These are phyloP conservation scores for Hyparrhenia diplandra DNA, from an alignment of 176 grass and related monocot genomes.

Conservation along the genomic window DNA sequence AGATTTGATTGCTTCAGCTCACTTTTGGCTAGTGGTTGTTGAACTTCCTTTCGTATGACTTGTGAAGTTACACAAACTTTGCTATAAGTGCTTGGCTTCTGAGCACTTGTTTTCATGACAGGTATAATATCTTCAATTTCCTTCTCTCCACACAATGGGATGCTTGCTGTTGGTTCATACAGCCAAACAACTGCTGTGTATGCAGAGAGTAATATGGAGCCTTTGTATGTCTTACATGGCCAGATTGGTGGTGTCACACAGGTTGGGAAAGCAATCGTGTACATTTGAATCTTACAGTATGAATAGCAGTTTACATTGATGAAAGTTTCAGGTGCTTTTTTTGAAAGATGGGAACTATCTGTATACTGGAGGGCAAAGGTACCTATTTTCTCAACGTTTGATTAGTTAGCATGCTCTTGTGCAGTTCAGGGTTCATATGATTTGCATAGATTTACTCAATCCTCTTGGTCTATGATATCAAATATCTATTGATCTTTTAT, in stretches of 20 bases:
- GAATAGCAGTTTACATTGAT: not conserved
- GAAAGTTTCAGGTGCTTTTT: conserved; percentile 73
- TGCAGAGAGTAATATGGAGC: conserved; percentile 81
- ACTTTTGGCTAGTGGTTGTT: conserved; percentile 7
- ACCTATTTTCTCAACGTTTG: conserved; percentile 9
- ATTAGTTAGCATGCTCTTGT: not conserved
- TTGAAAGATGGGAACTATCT: conserved; percentile 94
- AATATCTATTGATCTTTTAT: conserved; percentile 22
- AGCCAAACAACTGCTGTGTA: conserved; percentile 81
- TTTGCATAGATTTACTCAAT: not conserved
- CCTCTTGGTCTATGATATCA: not conserved
- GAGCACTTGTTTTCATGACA: conserved; percentile 25
- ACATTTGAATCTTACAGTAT: not conserved
- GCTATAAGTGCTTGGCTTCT: not conserved
- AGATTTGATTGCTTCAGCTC: too few species aligned
- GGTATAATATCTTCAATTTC: conserved; percentile 88
- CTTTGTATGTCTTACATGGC: conserved; percentile 84
- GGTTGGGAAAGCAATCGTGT: conserved; percentile 34
- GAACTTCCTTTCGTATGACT: not conserved
- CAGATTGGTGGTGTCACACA: conserved; percentile 90
- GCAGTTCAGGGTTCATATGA: conserved; percentile 5
- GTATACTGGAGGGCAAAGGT: conserved; percentile 98
- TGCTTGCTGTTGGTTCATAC: conserved; percentile 98
- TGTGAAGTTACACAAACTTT: not conserved
- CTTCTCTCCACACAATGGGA: conserved; percentile 68